phyloP scores from a whole-genome alignment of 2,329 filamentous ascomycete genomes.

The Clarireedia sp. region DNA sequence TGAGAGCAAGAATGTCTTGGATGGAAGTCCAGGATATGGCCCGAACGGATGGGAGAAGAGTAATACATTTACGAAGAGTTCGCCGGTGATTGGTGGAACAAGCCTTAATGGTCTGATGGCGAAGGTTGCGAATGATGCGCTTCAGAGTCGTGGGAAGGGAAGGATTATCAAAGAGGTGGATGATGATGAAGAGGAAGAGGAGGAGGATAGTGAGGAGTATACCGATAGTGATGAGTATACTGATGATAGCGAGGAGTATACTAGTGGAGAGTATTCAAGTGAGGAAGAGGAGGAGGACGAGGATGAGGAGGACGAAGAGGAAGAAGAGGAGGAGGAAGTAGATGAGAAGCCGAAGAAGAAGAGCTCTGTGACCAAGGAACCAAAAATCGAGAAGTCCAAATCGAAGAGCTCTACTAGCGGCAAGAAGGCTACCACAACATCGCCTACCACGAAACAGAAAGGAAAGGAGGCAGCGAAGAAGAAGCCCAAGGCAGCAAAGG shows the following conservation, averaged over 20 bases:
- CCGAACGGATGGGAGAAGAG: background rate
- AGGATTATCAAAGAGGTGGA: constrained; percentile 6
- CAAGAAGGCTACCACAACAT: background rate
- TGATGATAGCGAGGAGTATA: constrained; percentile 6
- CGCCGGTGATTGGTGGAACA: background rate
- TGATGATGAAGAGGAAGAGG: background rate
- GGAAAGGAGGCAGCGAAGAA: background rate
- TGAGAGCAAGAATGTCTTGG: background rate
- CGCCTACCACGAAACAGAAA: background rate
- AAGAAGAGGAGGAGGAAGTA: background rate
- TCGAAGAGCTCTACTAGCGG: background rate
- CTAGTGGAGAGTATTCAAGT: constrained; percentile 3
- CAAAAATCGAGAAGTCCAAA: background rate
- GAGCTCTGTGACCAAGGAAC: background rate
- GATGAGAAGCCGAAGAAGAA: background rate
- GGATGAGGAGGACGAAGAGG: background rate
- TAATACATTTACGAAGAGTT: background rate
- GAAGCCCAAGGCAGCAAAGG: background rate
- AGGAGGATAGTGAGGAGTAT: constrained; percentile 1
- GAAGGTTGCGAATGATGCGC: constrained; percentile 3
- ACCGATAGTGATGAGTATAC: background rate
- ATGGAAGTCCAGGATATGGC: constrained; percentile 1
- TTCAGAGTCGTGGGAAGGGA: constrained; percentile 2
- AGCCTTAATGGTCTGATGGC: constrained; percentile 4
- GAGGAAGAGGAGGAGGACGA: background rate